Base-by-base conservation (phyloP, 371 early-diverging fungal species). In the Lichtheimia corymbifera region DNA sequence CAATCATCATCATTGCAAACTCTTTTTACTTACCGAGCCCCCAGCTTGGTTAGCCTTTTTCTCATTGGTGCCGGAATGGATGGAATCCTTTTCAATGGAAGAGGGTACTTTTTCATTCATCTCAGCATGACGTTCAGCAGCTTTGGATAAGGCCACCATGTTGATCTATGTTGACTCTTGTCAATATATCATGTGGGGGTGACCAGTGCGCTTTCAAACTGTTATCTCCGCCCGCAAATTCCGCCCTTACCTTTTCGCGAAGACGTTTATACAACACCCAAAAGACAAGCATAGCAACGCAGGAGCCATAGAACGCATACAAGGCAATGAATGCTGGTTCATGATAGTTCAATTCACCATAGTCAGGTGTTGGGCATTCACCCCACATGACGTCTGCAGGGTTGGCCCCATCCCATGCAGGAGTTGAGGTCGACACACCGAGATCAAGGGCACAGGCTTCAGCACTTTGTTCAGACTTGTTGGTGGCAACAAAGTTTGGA, bases 191-290 rank as follows among this genome's bases (percentile, higher is more conserved):
- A 55, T 35, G 35, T 35, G 35, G 35, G 35, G 35, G 35, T 11
- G 35, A 11, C 35, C 35, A 35, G 35, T 35, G 35, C 35, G 35
- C 11, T 35, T 11, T 35, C 35, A 35, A 6, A 35, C 11, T 35
- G 11, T 9, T 2, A 35, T 35, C 35, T 35, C 35, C 35, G 35
- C 35, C n/a, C n/a, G 2, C 1, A 35, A 35, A 35, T 35, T 35
- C 35, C 6, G 35, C 22, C 35, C 11, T 35, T 9, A 66, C 68
- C 58, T 65, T 74, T 61, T 77, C 80, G 20, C 69, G 56, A 15
- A 50, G 56, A 2, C 51, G 82, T 72, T 91, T 89, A 66, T 91
- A 91, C 0, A 82, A 43, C 27, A 74, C 74, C 62, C 90, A 89
- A 1, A 71, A 55, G 15, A 83, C 54, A n/a, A 82, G 65, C 55